A percentile compares a stretch with the other conserved stretches of the same genome.
These are phyloP conservation scores for Chlorociboria aeruginascens DNA, from an alignment of 495 filamentous ascomycete species.

Conservation along the genomic window DNA sequence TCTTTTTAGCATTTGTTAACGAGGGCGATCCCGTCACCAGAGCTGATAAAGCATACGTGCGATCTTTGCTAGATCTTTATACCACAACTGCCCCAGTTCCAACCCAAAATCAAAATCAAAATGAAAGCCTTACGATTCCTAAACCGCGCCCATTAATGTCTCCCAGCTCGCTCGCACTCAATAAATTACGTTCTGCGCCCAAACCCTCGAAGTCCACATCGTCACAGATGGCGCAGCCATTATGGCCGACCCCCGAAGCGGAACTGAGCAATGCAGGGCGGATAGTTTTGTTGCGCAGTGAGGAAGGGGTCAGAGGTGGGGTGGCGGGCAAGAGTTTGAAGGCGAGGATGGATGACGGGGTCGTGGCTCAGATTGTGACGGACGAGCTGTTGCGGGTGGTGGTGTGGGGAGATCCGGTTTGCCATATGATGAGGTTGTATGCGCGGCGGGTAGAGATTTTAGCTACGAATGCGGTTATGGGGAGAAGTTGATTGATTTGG, in stretches of 20 bases:
- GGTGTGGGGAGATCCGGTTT: slow-evolving; percentile 69
- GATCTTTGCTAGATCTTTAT: slow-evolving; percentile 58
- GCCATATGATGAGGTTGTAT: slow-evolving; percentile 71
- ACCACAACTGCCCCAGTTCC: slow-evolving; percentile 43
- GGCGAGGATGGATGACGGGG: slow-evolving; percentile 15
- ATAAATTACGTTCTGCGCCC: slow-evolving; percentile 1
- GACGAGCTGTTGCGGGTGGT: slow-evolving; percentile 52
- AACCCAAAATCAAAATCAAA: slow-evolving; percentile 9
- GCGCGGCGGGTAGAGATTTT: slow-evolving; percentile 52
- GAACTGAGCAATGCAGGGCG: slow-evolving; percentile 55
- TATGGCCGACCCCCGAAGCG: slow-evolving; percentile 51
- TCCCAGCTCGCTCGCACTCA: slow-evolving; percentile 5
- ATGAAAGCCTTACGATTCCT: neutral
- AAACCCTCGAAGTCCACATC: slow-evolving; percentile 5
- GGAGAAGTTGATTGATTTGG: neutral
- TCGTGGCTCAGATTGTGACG: slow-evolving; percentile 43
- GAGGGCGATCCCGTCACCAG: slow-evolving; percentile 73
- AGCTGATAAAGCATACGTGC: slow-evolving; percentile 63
- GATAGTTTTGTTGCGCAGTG: slow-evolving; percentile 43
- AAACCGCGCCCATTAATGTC: slow-evolving; percentile 9
- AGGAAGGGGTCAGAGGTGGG: slow-evolving; percentile 20
- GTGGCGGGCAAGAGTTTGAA: slow-evolving; percentile 3
- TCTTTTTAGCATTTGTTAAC: slow-evolving; percentile 70
- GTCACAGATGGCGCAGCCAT: slow-evolving; percentile 12
- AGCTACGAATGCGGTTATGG: slow-evolving; percentile 54